Evolutionary conservation across 2,329 filamentous ascomycete species (phyloP), one percentile per base, ranked within the genome.

Genomic region (Ascochyta viciae-villosae): DNA sequence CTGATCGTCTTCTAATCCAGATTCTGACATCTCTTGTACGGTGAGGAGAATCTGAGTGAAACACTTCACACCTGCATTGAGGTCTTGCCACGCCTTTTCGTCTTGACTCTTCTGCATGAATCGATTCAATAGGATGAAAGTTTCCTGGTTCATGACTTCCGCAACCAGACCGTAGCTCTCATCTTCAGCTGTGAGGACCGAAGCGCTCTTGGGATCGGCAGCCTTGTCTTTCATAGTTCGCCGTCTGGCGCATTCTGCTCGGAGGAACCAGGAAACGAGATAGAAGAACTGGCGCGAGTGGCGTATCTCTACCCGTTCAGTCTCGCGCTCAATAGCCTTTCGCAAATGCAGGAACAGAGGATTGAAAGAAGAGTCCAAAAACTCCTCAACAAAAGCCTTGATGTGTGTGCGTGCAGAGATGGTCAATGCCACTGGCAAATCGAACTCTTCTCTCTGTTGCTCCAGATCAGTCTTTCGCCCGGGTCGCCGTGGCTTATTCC

Each of bases 321-420:
- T 90, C 76, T 98, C 92, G 23, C 94, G 87, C 67, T 97, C 94
- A 50, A 99, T 89, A 2, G 93, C 91, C 75, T 91, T 94, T 48
- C 95, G 88, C 12, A 97, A 80, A 68, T 96, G 90, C 41, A 86
- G 84, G 69, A 98, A 96, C 0, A 84, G 68, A 6, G 93, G 93
- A 71, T 98, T 99, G 80, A 99, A 99, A 0, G 92, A 91, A 0
- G 94, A 92, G 74, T 99, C 94, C 3, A 99, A 80, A 66, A 99
- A 97, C 41, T 98, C 93, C 64, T 94, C 89, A 0, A 96, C 91
- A 70, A 99, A 99, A 0, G 80, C 81, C 45, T 89, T 86, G 8
- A 99, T 82, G 61, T 92, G 87, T 38, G 86, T 84, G n/a, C 85
- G 88, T n/a, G 93, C 92, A 19, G 85, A 82, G 2, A 85, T 77